Evolutionary conservation across 2,329 filamentous ascomycete genomes (phyloP).

Genomic region (Trichoderma polysporum): DNA sequence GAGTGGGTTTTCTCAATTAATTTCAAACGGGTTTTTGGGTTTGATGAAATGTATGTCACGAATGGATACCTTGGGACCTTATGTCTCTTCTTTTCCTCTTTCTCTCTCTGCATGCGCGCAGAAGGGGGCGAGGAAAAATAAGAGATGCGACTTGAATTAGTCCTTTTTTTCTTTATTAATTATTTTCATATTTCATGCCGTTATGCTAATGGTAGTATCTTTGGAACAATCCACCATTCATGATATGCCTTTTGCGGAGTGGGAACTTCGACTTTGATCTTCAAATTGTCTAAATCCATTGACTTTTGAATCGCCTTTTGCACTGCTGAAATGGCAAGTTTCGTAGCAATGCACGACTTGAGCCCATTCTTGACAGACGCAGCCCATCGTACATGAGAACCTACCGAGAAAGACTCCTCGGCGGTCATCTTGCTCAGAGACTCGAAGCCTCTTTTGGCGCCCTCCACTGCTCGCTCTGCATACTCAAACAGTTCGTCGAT

Average conservation of each 20-base stretch:
- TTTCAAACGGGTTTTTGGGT: neutral
- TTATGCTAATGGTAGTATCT: slow-evolving; percentile 33
- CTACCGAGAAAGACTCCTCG: slow-evolving; percentile 54
- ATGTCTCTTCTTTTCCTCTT: neutral
- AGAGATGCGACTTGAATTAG: neutral
- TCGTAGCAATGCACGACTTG: slow-evolving; percentile 69
- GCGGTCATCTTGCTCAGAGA: slow-evolving; percentile 52
- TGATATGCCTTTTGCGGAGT: slow-evolving; percentile 56
- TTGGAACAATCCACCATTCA: slow-evolving; percentile 65
- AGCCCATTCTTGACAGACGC: slow-evolving; percentile 59
- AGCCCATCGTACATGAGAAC: slow-evolving; percentile 62
- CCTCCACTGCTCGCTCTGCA: slow-evolving; percentile 46
- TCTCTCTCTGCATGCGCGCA: neutral
- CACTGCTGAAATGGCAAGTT: slow-evolving; percentile 61
- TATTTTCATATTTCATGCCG: neutral
- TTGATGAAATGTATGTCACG: slow-evolving; percentile 5
- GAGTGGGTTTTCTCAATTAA: neutral
- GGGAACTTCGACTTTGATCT: slow-evolving; percentile 53
- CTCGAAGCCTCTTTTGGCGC: slow-evolving; percentile 58
- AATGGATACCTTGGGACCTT: neutral
- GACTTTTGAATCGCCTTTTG: slow-evolving; percentile 53
- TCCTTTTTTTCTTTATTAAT: neutral
- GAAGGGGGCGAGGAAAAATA: neutral
- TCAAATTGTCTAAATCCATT: slow-evolving; percentile 32
- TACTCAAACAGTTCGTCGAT: slow-evolving; percentile 44